A percentile compares a stretch with the other conserved stretches of the same genome.
phyloP scores from a whole-genome alignment of 495 filamentous ascomycete genomes.

The Podospora australis region DNA sequence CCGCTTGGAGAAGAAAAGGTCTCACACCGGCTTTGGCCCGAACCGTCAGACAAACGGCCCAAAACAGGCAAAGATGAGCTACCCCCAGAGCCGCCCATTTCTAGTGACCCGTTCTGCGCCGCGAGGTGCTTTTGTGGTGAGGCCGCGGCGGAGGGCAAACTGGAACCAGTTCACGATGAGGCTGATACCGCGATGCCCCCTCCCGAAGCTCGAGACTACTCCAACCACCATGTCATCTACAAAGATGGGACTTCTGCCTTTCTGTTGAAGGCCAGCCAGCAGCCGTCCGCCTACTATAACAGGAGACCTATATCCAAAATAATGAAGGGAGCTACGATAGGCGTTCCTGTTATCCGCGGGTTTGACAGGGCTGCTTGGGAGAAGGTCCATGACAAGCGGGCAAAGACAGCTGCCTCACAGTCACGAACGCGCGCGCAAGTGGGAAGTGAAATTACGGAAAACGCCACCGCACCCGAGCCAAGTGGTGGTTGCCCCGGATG shows the following conservation, averaged over 20 bases:
- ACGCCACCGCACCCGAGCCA: constrained; percentile 25
- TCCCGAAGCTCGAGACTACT: constrained; percentile 43
- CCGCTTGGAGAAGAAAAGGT: constrained; percentile 88
- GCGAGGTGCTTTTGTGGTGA: constrained; percentile 49
- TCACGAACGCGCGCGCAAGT: constrained; percentile 31
- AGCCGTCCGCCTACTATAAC: constrained; percentile 73
- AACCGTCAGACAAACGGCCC: constrained; percentile 37
- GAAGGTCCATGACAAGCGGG: constrained; percentile 51
- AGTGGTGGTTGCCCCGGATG: constrained; percentile 45
- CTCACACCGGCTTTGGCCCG: constrained; percentile 71
- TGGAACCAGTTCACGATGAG: constrained; percentile 35
- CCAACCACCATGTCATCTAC: constrained; percentile 74
- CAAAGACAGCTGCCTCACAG: constrained; percentile 26
- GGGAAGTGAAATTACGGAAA: constrained; percentile 11
- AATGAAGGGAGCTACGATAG: constrained; percentile 72
- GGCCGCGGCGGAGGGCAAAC: constrained; percentile 45
- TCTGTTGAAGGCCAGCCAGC: constrained; percentile 69
- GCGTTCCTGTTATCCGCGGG: constrained; percentile 79
- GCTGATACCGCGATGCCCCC: constrained; percentile 26
- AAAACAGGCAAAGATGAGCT: constrained; percentile 26
- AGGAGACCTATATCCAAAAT: constrained; percentile 76
- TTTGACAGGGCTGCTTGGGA: constrained; percentile 77
- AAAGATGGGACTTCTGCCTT: constrained; percentile 68
- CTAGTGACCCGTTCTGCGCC: constrained; percentile 48
- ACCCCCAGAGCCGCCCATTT: constrained; percentile 41